Base-by-base conservation (phyloP, 176 grass and related monocot genomes). In the Elaeis guineensis region DNA sequence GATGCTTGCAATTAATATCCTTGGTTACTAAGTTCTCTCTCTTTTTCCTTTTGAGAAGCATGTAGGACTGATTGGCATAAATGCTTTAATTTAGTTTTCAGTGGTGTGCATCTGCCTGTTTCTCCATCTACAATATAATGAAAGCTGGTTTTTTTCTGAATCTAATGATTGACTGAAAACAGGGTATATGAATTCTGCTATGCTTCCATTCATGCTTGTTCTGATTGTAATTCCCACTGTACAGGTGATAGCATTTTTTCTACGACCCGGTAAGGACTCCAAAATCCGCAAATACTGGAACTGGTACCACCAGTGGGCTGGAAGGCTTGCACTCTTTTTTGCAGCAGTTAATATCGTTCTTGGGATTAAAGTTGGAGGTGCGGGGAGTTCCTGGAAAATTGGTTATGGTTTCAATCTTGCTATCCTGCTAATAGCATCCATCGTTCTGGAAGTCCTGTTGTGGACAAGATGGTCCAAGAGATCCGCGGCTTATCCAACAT, bases 271-370 rank as follows among this genome's bases (percentile, higher is more conserved):
- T 58, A 59, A 74, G 17, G 94, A 93, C 25, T 83, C 94, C 6
- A 93, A 93, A 67, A 75, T 80, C 66, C 75, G 88, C 0, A 89
- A 73, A 61, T 93, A 81, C 70, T 98, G 88, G 94, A 98, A 93
- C 66, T 89, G 88, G 94, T 98, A 89, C 67, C 94, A 98, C 74
- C 79, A 83, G 21, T 93, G 87, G 88, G 71, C 61, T 0, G 94
- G 94, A 8, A 68, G 88, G 80, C 71, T 98, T 5, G 57, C 52
- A 22, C 87, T 98, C 15, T 89, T 98, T 78, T 86, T 98, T 25
- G 79, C 94, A 4, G 71, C 93, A 14, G 85, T 98, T 24, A 98
- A 98, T 49, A 89, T 98, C 29, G 82, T 83, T 32, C 75, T 92
- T 4, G 94, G 94, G 52, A 98, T 98, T 71, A 65, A 72, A 44